A percentile compares a stretch with the other conserved stretches of the same genome.
Conservation (phyloP, 2,329 filamentous ascomycete genomes). For the Mollisia scopiformis region DNA sequence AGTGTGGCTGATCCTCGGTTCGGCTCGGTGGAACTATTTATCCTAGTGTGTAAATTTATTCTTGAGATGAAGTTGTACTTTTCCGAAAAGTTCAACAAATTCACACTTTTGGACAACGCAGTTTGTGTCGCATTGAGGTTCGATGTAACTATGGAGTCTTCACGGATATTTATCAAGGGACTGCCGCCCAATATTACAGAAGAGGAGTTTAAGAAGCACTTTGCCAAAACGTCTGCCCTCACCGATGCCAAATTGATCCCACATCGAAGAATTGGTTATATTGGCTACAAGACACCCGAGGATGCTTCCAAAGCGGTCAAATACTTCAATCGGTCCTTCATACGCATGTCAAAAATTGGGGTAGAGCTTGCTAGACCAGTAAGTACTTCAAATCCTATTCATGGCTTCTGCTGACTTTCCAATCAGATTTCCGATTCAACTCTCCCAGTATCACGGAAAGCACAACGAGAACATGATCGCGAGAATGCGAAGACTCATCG, state of each 20-base stretch:
- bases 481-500: conserved; percentile 30
- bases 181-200: conserved; percentile 85
- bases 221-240: conserved; percentile 73
- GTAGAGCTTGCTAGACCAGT: conserved; percentile 89
- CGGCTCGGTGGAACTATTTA: background rate
- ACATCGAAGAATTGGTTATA: conserved; percentile 89
- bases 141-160: conserved; percentile 46
- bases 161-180: conserved; percentile 78
- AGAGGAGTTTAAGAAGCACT: conserved; percentile 86
- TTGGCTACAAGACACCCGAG: conserved; percentile 85
- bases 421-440: conserved; percentile 40
- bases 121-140: background rate
- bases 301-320: conserved; percentile 83
- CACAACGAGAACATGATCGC: conserved; percentile 38
- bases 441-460: conserved; percentile 42
- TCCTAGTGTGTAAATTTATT: background rate
- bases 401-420: conserved; percentile 13
- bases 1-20: background rate
- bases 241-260: conserved; percentile 93
- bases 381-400: conserved; percentile 36
- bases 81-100: background rate
- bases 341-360: conserved; percentile 91
- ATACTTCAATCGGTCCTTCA: conserved; percentile 94
- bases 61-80: background rate
- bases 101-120: background rate